phyloP scores from a whole-genome alignment of 2,329 filamentous ascomycete species.

The Gliomastix tumulicola region DNA sequence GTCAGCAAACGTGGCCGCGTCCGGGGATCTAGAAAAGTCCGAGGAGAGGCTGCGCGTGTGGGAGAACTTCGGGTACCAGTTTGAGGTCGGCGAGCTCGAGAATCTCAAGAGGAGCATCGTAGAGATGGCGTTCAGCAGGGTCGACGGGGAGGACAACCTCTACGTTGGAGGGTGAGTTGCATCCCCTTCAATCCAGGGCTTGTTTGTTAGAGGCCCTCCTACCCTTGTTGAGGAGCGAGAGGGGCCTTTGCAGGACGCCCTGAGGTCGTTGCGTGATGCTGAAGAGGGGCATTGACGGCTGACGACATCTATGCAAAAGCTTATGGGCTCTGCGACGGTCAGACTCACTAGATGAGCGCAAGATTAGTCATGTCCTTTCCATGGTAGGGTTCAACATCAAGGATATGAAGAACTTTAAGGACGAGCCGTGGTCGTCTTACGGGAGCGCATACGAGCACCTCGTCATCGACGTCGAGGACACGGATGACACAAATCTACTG shows the following conservation, averaged over 20 bases:
- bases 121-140: conserved; percentile 32
- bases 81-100: conserved; percentile 2
- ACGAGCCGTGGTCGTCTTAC: conserved; percentile 38
- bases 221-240: too few relatives aligned
- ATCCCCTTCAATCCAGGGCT: too few relatives aligned
- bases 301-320: too few relatives aligned
- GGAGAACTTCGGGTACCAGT: conserved; percentile 3
- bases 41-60: conserved; percentile 1
- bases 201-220: too few relatives aligned
- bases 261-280: too few relatives aligned
- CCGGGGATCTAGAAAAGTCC: too few relatives aligned
- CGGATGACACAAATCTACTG: conserved; percentile 81
- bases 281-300: too few relatives aligned
- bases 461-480: conserved; percentile 81
- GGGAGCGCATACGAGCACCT: conserved; percentile 62
- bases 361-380: conserved; percentile 88
- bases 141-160: conserved; percentile 32
- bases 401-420: conserved; percentile 34
- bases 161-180: conserved; percentile 31
- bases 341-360: conserved; percentile 60
- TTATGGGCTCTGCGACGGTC: conserved; percentile 72
- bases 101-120: conserved; percentile 19
- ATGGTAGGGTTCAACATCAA: conserved; percentile 53
- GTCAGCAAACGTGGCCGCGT: too few relatives aligned
- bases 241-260: too few relatives aligned